A percentile compares a stretch with the other conserved stretches of the same genome.
Evolutionary conservation across 345 rosid species (phyloP).

Genomic region (Euclidium syriacum): DNA sequence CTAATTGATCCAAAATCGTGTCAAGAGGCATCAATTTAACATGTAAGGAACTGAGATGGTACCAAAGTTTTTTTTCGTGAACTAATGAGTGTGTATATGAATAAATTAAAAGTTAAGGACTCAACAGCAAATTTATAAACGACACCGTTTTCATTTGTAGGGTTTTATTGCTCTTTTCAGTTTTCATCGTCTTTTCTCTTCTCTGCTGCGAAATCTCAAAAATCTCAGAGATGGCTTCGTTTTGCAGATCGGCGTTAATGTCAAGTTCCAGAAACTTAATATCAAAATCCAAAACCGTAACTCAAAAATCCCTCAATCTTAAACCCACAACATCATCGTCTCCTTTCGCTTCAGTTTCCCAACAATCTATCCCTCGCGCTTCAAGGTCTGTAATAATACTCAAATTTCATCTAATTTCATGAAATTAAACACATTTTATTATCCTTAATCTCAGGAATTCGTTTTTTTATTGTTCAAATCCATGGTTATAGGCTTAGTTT

Average conservation of each 20-base stretch:
- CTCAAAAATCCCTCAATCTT: conserved; percentile 23
- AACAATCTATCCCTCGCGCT: conserved; percentile 37
- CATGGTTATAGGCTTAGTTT: conserved; percentile 34
- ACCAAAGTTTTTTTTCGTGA: no score
- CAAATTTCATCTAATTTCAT: neutral
- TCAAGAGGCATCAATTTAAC: no score
- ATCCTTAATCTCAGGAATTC: neutral
- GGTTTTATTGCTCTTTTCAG: conserved; percentile 15
- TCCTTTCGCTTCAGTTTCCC: conserved; percentile 38
- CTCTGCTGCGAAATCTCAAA: neutral
- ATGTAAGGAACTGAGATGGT: no score
- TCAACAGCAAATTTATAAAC: neutral
- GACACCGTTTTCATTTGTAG: conserved; percentile 1
- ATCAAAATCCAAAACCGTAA: conserved; percentile 26
- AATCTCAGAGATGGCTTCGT: conserved; percentile 33
- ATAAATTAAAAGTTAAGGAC: neutral
- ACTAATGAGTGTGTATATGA: neutral
- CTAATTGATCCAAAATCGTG: no score
- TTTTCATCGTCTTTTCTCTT: neutral
- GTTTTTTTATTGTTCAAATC: conserved; percentile 11
- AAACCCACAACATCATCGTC: conserved; percentile 32
- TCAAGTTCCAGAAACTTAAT: conserved; percentile 27
- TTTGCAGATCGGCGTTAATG: conserved; percentile 34
- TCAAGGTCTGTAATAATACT: conserved; percentile 28
- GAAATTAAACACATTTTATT: neutral